Base-by-base conservation (phyloP, 179 eudicot species). In the Vitellaria paradoxa region DNA sequence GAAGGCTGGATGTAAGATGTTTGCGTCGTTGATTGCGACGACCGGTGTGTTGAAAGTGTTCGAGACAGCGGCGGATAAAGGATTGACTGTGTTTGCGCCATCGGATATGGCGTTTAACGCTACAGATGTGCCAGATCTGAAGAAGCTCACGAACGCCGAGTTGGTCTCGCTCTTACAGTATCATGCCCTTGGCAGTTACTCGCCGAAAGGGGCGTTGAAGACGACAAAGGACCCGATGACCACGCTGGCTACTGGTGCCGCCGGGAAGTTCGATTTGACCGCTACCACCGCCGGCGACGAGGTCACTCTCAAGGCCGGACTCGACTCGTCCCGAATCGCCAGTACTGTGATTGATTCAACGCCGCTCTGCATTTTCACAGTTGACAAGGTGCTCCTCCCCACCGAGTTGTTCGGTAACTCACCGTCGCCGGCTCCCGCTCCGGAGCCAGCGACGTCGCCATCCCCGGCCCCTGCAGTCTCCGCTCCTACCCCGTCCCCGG, bases 31-130 rank as follows among this genome's bases (percentile, higher is more conserved):
- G 76, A 53, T 92, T 1, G 24, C 66, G 0, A 9, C 76, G 0
- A 82, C 85, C 9, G 98, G 94, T 0, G 93, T 91, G 10, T 13
- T 91, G 68, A 86, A 91, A 40, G 70, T 81, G 2, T 93, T 77
- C 68, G 76, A 92, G 49, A n/a, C 79, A 1, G 92, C 89, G 42
- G 72, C 83, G 53, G 86, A 66, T 0, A 86, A 86, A 15, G 97
- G 97, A 17, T 68, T 93, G 67, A 93, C 98, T 11, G 47, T 93
- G 8, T 92, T 93, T 14, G 98, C 98, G 0, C 98, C 98, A 0
- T 83, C 76, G 3, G 98, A 93, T 26, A 92, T 88, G 70, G 98
- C 98, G 15, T 93, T 90, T 30, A 88, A 89, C 80, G 92, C 84
- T 0, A 75, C 82, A 0, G 84, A 85, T 6, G 67, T 83, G 6